Base-by-base conservation (phyloP, 176 grass and related monocot species). In the Dendrocalamus sinicus region DNA sequence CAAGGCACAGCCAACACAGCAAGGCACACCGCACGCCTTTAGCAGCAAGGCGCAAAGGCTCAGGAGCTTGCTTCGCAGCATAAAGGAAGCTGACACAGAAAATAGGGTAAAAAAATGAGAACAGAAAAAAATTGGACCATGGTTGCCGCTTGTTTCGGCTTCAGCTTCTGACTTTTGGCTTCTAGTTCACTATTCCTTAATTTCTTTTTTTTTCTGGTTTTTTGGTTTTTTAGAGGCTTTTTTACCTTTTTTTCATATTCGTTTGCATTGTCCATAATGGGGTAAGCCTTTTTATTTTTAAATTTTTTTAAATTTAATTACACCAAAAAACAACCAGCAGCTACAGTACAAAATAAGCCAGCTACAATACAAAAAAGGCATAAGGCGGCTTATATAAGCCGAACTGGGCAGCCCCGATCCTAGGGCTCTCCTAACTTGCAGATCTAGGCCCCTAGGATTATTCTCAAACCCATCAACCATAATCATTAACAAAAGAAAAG, bases 11-110 rank as follows among this genome's bases (percentile, higher is more conserved):
- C 46, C 43, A 39, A 10, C 51, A 57, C 20, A 11, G 66, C 0
- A 0, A 69, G 67, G 67, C 10, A 16, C 67, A 15, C 13, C 4
- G 48, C 12, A 35, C 20, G 2, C 32, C 16, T 55, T 58, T 40
- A 20, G 73, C 17, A 58, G 51, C 32, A 58, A 76, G 73, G 20
- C 35, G 58, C 39, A 78, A 62, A 78, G 37, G 75, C 39, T 62
- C 20, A 10, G 22, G 35, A 22, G 57, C 5, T 43, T 60, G 20
- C 74, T 35, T 14, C 73, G 59, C 30, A 6, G 30, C 9, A 13
- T 37, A 54, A 69, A 58, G 71, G 47, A 46, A 53, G 19, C 22
- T 59, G 17, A 71, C 20, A 9, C 12, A 53, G 35, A 58, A 70
- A 10, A 70, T 43, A 14, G 12, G 48, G 12, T 14, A 32, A 51